phyloP scores from a whole-genome alignment of 2,329 filamentous ascomycete species.

The Blastomyces gilchristii region DNA sequence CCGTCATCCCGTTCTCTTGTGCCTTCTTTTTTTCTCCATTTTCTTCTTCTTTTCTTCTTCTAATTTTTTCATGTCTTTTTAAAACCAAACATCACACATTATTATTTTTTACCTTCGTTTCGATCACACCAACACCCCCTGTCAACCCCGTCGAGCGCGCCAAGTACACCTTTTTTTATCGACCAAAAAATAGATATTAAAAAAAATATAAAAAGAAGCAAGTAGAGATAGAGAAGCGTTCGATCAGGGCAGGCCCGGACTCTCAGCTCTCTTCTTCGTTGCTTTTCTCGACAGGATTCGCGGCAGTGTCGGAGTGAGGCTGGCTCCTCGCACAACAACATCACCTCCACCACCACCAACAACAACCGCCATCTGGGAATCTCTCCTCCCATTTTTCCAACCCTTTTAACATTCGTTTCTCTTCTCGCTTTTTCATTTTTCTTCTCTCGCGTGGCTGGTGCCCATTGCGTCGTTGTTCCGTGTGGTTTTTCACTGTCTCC shows the following conservation, averaged over 20 bases:
- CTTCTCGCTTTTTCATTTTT: slow-evolving; percentile 8
- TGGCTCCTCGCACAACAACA: slow-evolving; percentile 24
- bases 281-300: slow-evolving; percentile 15
- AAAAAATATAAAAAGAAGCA: background rate
- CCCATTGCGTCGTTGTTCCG: slow-evolving; percentile 1
- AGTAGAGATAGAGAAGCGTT: background rate
- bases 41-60: background rate
- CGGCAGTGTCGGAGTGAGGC: slow-evolving; percentile 26
- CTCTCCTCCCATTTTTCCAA: slow-evolving; percentile 15
- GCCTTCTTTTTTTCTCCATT: background rate
- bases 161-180: slow-evolving; percentile 1
- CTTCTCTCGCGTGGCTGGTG: slow-evolving; percentile 2
- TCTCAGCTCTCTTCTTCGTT: slow-evolving; percentile 14
- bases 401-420: slow-evolving; percentile 12
- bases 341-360: too few species aligned
- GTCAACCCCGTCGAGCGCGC: slow-evolving; percentile 8
- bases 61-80: background rate
- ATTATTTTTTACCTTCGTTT: background rate
- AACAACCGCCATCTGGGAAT: slow-evolving; percentile 15
- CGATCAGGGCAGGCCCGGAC: slow-evolving; percentile 17
- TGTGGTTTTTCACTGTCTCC: background rate
- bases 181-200: background rate
- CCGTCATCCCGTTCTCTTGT: background rate
- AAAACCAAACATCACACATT: background rate
- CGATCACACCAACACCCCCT: background rate